phyloP scores from a whole-genome alignment of 1,284 basidiomycete genomes.

The Rhodofomes roseus region DNA sequence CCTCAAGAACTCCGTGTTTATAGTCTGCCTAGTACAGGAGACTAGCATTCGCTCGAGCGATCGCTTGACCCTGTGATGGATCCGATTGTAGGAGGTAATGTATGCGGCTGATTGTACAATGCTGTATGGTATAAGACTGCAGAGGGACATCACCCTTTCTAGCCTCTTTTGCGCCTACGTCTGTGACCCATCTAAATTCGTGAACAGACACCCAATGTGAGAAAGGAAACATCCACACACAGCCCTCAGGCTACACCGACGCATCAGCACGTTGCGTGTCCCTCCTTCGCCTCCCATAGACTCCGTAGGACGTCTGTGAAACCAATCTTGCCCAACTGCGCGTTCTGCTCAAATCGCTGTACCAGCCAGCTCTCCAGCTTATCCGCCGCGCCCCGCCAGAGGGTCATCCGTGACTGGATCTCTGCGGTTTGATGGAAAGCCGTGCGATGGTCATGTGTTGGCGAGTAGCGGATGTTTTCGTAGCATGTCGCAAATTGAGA shows the following conservation, averaged over 20 bases:
- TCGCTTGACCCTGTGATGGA: background rate
- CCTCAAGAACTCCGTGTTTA: no score
- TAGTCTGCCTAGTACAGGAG: no score
- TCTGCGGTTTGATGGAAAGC: conserved; percentile 79
- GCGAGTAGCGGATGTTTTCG: conserved; percentile 86
- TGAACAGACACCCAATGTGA: conserved; percentile 8
- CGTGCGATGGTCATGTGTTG: conserved; percentile 59
- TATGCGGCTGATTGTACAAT: conserved; percentile 23
- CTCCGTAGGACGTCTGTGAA: conserved; percentile 83
- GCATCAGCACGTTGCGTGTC: conserved; percentile 22
- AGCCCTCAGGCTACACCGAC: conserved; percentile 18
- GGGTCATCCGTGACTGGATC: conserved; percentile 72
- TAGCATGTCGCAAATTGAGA: conserved; percentile 88
- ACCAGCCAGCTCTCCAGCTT: conserved; percentile 80
- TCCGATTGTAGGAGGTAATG: conserved; percentile 2
- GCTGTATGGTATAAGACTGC: conserved; percentile 22
- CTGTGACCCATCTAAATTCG: conserved; percentile 17
- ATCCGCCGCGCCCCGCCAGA: conserved; percentile 78
- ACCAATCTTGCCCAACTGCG: conserved; percentile 78
- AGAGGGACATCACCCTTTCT: conserved; percentile 15
- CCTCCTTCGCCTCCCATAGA: conserved; percentile 61
- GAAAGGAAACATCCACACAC: conserved; percentile 6
- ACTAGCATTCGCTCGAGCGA: no score
- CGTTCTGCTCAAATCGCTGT: conserved; percentile 86
- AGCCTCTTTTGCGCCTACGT: conserved; percentile 21